Conservation (phyloP, 352 stramenopile genomes). For the Phytopythium vexans region DNA sequence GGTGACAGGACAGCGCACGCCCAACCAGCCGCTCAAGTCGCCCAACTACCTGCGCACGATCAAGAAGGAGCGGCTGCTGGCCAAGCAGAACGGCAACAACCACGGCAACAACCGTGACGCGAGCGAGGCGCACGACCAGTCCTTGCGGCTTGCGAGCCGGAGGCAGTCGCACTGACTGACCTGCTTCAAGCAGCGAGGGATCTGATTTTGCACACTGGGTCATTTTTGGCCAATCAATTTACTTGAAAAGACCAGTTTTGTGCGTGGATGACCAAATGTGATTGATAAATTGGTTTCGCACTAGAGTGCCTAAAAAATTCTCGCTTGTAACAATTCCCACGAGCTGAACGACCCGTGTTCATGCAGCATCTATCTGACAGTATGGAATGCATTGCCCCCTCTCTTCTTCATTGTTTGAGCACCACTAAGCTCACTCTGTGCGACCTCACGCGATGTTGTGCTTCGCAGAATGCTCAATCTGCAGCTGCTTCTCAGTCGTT, state of each 20-base stretch:
- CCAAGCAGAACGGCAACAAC: constrained; percentile 28
- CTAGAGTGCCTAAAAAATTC: too few relatives aligned
- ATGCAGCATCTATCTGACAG: constrained; percentile 75
- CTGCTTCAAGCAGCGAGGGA: too few relatives aligned
- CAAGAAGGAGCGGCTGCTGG: constrained; percentile 58
- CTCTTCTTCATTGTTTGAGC: too few relatives aligned
- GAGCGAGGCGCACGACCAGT: constrained; percentile 13
- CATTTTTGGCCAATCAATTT: too few relatives aligned
- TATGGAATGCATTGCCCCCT: constrained; percentile 16
- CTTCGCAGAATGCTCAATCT: constrained; percentile 57
- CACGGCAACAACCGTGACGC: constrained; percentile 13
- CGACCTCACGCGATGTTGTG: constrained; percentile 6
- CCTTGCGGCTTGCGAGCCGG: constrained; percentile 28
- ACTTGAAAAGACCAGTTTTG: too few relatives aligned
- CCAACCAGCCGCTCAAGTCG: constrained; percentile 86
- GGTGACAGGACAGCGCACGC: constrained; percentile 81
- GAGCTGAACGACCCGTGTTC: too few relatives aligned
- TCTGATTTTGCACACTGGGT: too few relatives aligned
- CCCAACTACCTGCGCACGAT: constrained; percentile 85
- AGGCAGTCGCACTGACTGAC: constrained; percentile 63
- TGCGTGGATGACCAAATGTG: too few relatives aligned
- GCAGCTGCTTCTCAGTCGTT: constrained; percentile 63
- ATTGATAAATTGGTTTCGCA: too few relatives aligned
- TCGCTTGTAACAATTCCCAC: too few relatives aligned
- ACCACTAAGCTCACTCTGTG: too few relatives aligned